Evolutionary conservation across 176 grass and related monocot genomes (phyloP).

Genomic region (Raddia guianensis): DNA sequence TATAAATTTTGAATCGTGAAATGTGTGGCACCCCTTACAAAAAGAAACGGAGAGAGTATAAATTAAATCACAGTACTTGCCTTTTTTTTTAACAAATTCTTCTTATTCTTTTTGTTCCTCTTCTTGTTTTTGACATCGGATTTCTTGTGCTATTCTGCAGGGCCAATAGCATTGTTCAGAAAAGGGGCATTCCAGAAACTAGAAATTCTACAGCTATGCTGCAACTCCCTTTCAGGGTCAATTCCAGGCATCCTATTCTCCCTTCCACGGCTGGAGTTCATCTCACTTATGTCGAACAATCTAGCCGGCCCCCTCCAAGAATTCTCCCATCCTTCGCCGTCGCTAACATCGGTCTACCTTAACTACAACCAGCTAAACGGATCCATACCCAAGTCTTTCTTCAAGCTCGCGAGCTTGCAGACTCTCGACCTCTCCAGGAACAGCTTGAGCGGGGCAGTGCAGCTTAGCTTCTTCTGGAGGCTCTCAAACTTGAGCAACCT

Average conservation of each 20-base stretch:
- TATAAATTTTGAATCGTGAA: too few relatives aligned
- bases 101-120: too few relatives aligned
- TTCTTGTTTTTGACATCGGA: background rate
- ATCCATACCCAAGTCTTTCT: constrained; percentile 33
- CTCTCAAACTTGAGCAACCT: constrained; percentile 53
- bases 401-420: constrained; percentile 4
- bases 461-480: constrained; percentile 38
- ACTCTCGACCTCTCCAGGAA: constrained; percentile 32
- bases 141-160: constrained; percentile 27
- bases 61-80: too few relatives aligned
- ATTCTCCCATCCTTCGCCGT: constrained; percentile 22
- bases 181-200: constrained; percentile 47
- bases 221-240: constrained; percentile 53
- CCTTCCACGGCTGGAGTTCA: constrained; percentile 48
- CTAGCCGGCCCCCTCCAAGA: constrained; percentile 8
- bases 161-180: constrained; percentile 29
- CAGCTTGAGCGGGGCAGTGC: constrained; percentile 44
- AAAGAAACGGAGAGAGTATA: too few relatives aligned
- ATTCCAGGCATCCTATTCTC: constrained; percentile 52
- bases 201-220: constrained; percentile 45
- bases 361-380: constrained; percentile 27
- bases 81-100: too few relatives aligned
- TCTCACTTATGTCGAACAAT: constrained; percentile 53
- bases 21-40: too few relatives aligned
- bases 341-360: constrained; percentile 18